Percentiles rank a stretch among this genome's conserved stretches.
Conservation (phyloP, 2,329 filamentous ascomycete species). For the Pseudogymnoascus sp. region DNA sequence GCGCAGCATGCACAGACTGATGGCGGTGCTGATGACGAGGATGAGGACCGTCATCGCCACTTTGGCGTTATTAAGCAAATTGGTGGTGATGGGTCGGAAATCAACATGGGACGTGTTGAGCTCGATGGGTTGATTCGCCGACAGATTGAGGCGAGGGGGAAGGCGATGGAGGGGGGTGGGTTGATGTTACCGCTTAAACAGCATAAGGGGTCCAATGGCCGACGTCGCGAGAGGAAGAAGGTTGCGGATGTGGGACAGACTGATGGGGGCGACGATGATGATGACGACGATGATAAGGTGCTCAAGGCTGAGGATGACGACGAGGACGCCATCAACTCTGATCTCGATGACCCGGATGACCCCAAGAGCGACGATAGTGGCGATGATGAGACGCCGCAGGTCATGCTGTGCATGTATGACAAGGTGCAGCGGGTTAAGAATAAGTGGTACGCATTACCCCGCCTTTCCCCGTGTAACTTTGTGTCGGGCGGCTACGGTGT, state of each 20-base stretch:
- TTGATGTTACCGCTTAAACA: conserved; percentile 63
- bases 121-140: conserved; percentile 65
- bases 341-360: conserved; percentile 92
- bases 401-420: conserved; percentile 99
- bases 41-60: conserved; percentile 31
- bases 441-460: conserved; percentile 59
- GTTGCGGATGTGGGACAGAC: conserved; percentile 27
- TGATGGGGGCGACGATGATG: conserved; percentile 56
- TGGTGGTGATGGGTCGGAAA: conserved; percentile 46
- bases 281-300: conserved; percentile 45
- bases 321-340: conserved; percentile 96
- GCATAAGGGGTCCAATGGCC: conserved; percentile 26
- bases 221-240: conserved; percentile 14
- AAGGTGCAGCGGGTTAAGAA: conserved; percentile 99
- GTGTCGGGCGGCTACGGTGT: not conserved
- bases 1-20: conserved; percentile 62
- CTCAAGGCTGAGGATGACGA: conserved; percentile 55
- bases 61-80: conserved; percentile 53
- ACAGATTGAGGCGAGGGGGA: conserved; percentile 59
- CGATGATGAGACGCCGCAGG: conserved; percentile 78
- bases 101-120: conserved; percentile 52
- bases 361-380: conserved; percentile 77
- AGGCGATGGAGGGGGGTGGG: conserved; percentile 66
- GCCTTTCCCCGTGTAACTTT: not conserved
- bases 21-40: conserved; percentile 57